Conservation (phyloP, 2,329 filamentous ascomycete species). For the Albophoma yamanashiensis region DNA sequence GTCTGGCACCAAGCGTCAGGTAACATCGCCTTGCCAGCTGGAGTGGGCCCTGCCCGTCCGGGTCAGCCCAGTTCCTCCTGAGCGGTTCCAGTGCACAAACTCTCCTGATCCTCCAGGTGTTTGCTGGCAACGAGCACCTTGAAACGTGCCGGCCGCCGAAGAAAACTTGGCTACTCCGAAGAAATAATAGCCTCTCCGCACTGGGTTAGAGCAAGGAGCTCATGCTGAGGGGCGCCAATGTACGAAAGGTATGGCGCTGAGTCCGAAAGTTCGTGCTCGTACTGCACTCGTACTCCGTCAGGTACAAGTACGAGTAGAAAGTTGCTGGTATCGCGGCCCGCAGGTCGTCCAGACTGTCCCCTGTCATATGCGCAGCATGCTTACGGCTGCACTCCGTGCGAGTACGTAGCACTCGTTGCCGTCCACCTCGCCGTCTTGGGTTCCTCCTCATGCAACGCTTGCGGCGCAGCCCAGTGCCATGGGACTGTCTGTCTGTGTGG, state of each 20-base stretch:
- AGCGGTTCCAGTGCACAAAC: background rate
- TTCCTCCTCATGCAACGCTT: background rate
- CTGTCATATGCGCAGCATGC: background rate
- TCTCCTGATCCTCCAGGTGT: background rate
- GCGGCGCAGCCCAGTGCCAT: background rate
- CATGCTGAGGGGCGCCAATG: background rate
- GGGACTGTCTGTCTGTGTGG: background rate
- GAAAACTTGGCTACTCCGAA: background rate
- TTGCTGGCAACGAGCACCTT: background rate
- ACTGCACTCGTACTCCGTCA: no score
- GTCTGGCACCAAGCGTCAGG: background rate
- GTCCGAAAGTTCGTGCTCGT: background rate
- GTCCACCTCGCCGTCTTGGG: background rate
- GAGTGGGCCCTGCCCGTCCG: background rate
- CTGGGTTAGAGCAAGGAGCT: background rate
- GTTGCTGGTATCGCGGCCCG: background rate
- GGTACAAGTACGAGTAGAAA: no score
- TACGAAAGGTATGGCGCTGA: background rate
- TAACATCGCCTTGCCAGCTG: background rate
- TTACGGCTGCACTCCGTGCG: background rate
- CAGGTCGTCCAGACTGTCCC: background rate
- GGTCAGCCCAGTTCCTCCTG: background rate
- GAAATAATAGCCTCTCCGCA: background rate
- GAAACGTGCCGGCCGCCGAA: background rate
- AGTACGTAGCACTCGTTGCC: background rate